Evolutionary conservation across 1,284 basidiomycete genomes (phyloP), one percentile per base, ranked within the genome.

Genomic region (Irpex sp.): DNA sequence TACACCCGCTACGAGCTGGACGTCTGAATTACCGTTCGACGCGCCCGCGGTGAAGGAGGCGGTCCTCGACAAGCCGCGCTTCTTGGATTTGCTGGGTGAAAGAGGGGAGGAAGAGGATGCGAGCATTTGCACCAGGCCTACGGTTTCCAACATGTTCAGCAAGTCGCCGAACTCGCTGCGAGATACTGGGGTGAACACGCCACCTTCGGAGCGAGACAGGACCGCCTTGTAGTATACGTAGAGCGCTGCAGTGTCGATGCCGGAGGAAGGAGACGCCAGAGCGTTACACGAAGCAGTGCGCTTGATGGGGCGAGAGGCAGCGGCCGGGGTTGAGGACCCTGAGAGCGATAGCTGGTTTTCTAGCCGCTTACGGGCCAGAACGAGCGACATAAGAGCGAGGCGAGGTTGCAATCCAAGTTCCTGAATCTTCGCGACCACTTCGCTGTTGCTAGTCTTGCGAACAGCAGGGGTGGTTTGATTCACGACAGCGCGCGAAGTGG

Each of bases 81-180:
- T 81, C 60, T 72, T 71, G 2, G 74, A 69, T 62, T 75, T 78
- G 23, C 72, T 74, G 0, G 81, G 75, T 16, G 80, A 74, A 4
- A 67, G 59, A 0, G 69, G 66, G 21, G 74, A 61, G 23, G 72
- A 64, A 19, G 65, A 56, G 21, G 71, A 67, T 12, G 72, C 63
- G 0, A 77, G 74, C 1, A 83, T 75, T 1, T 78, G 75, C 5
- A 90, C 74, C 0, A 92, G 76, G 3, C 90, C 91, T 3, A 82
- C 78, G 5, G 86, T 88, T 72, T 93, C 91, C 39, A 93, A 75
- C 60, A 93, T 75, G 21, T 82, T 82, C 0, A 89, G 69, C 1
- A 93, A 75, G 65, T 93, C 90, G 0, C 79, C 77, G 66, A 92
- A 92, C 66, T 93, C 90, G 69, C 82, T 87, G 6, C 89, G 81